A percentile compares a stretch with the other conserved stretches of the same genome.
phyloP scores from a whole-genome alignment of 129 eudicot genomes.

The Flaveria linearis region DNA sequence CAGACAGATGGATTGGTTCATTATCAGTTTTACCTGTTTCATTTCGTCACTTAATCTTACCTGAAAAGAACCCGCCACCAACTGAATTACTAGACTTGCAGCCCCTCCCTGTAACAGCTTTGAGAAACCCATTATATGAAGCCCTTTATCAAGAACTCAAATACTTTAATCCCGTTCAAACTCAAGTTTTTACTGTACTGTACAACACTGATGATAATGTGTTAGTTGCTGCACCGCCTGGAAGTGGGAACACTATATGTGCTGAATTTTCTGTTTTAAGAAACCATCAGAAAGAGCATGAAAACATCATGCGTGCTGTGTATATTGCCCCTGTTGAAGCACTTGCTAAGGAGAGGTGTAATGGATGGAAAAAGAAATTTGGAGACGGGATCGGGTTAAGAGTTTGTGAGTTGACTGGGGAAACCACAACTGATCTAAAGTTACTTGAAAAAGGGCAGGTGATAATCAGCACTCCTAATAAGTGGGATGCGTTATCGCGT shows the following conservation, averaged over 20 bases:
- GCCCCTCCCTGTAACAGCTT: conserved; percentile 88
- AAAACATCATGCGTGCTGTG: conserved; percentile 72
- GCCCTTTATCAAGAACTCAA: conserved; percentile 78
- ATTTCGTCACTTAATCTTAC: conserved; percentile 78
- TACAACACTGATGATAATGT: conserved; percentile 93
- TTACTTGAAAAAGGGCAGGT: conserved; percentile 80
- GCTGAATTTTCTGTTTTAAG: conserved; percentile 86
- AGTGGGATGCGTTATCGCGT: conserved; percentile 94
- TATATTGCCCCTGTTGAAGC: conserved; percentile 92
- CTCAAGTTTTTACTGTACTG: conserved; percentile 85
- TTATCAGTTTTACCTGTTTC: conserved; percentile 82
- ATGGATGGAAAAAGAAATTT: conserved; percentile 81
- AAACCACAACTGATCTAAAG: conserved; percentile 70
- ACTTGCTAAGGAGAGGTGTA: conserved; percentile 75
- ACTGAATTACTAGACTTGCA: conserved; percentile 93
- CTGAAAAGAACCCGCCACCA: conserved; percentile 91
- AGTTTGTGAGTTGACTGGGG: conserved; percentile 84
- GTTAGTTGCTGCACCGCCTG: conserved; percentile 93
- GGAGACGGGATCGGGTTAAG: conserved; percentile 79
- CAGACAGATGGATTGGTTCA: conserved; percentile 88
- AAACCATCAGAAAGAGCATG: conserved; percentile 78
- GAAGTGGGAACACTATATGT: conserved; percentile 94
- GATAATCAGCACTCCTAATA: conserved; percentile 85
- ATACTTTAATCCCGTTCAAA: conserved; percentile 90
- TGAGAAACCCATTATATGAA: conserved; percentile 81